A percentile compares a stretch with the other conserved stretches of the same genome.
These are phyloP conservation scores for Rhizopus stolonifer DNA, from an alignment of 371 early-diverging fungal genomes.

Conservation along the genomic window DNA sequence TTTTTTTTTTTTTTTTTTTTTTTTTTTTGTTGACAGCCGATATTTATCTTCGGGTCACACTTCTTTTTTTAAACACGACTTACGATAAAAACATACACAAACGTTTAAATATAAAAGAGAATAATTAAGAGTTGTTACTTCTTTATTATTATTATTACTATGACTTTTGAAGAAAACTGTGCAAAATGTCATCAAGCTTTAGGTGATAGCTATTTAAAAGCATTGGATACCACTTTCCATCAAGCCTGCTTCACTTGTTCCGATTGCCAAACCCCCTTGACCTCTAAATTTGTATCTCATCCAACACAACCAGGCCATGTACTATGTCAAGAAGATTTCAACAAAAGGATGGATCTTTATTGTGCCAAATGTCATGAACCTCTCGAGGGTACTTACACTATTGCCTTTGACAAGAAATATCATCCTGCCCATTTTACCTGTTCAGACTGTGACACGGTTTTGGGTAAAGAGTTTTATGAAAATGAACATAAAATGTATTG, in stretches of 20 bases:
- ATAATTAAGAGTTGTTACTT: too few species aligned
- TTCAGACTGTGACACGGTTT: slow-evolving; percentile 85
- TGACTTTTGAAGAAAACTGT: slow-evolving; percentile 42
- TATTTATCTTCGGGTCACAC: too few species aligned
- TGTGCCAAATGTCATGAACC: slow-evolving; percentile 90
- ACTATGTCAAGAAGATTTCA: slow-evolving; percentile 87
- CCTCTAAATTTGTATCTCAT: slow-evolving; percentile 81
- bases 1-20: too few species aligned
- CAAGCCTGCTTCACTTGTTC: slow-evolving; percentile 96
- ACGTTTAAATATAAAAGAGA: too few species aligned
- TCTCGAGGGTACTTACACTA: slow-evolving; percentile 88
- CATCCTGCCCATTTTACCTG: slow-evolving; percentile 97
- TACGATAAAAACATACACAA: too few species aligned
- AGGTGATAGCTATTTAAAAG: slow-evolving; percentile 88
- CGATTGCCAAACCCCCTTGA: slow-evolving; percentile 83
- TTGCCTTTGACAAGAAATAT: slow-evolving; percentile 88
- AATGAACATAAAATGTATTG: slow-evolving; percentile 90
- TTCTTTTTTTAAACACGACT: too few species aligned
- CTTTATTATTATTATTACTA: too few species aligned
- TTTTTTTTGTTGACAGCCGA: too few species aligned
- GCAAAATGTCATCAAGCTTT: slow-evolving; percentile 86
- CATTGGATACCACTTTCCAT: slow-evolving; percentile 89
- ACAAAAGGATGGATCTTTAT: slow-evolving; percentile 75
- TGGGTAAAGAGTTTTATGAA: slow-evolving; percentile 95
- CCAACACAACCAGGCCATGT: slow-evolving; percentile 60